phyloP scores from a whole-genome alignment of 2,329 filamentous ascomycete species.

The Neocucurbitaria cava region DNA sequence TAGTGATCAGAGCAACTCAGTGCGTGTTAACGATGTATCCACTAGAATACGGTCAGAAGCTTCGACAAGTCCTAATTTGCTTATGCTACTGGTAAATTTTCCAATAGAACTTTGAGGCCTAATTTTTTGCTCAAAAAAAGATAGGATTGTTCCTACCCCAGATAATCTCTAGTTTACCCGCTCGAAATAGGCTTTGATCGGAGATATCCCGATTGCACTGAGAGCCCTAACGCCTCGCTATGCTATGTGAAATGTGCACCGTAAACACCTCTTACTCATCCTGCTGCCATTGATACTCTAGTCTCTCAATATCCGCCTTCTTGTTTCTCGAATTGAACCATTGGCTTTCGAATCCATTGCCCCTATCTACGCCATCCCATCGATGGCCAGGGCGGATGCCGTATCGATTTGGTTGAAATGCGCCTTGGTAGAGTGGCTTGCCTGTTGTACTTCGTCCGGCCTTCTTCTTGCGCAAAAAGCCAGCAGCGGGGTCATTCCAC shows the following conservation, averaged over 20 bases:
- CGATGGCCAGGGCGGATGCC: constrained; percentile 89
- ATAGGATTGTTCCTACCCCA: background rate
- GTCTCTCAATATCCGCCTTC: constrained; percentile 74
- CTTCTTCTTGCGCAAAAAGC: constrained; percentile 70
- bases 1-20: too few relatives aligned
- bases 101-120: background rate
- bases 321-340: constrained; percentile 89
- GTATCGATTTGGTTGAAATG: constrained; percentile 88
- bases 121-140: background rate
- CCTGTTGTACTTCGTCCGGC: constrained; percentile 56
- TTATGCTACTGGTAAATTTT: background rate
- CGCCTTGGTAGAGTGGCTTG: constrained; percentile 77
- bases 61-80: background rate
- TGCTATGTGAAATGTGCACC: constrained; percentile 1
- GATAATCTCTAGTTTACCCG: too few relatives aligned
- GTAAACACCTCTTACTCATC: constrained; percentile 67
- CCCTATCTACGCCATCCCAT: constrained; percentile 96
- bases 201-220: background rate
- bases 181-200: too few relatives aligned
- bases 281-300: constrained; percentile 97
- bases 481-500: constrained; percentile 94
- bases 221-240: constrained; percentile 9
- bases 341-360: constrained; percentile 92
- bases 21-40: background rate
- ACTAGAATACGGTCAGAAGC: background rate